Evolutionary conservation across 2,329 filamentous ascomycete species (phyloP).

Genomic region (Cadophora luteo-olivacea): DNA sequence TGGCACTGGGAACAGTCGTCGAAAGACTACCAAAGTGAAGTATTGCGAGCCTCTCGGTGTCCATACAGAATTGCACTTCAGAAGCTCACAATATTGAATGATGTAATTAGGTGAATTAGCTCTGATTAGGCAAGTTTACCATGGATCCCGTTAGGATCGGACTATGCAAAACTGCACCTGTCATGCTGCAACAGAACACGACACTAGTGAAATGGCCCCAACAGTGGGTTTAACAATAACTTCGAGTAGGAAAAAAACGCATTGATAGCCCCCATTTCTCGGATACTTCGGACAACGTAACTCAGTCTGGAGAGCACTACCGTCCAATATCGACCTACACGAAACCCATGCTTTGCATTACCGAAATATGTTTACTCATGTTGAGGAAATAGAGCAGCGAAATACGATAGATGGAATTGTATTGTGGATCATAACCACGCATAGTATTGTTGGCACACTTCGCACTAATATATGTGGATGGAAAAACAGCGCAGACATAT

Average conservation of each 20-base stretch:
- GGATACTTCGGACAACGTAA: not conserved
- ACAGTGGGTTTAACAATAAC: not conserved
- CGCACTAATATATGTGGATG: constrained; percentile 15
- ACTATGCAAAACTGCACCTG: not conserved
- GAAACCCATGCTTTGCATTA: not conserved
- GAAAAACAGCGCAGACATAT: constrained; percentile 24
- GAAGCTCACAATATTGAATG: not conserved
- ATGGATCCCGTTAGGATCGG: not conserved
- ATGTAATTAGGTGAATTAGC: not conserved
- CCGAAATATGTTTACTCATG: too few relatives aligned
- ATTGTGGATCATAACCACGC: not conserved
- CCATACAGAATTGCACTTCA: too few relatives aligned
- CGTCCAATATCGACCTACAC: not conserved
- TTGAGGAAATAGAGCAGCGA: not conserved
- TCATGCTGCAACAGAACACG: not conserved
- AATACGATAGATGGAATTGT: not conserved
- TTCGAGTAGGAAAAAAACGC: not conserved
- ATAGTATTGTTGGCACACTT: constrained; percentile 24
- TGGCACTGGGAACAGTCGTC: too few relatives aligned
- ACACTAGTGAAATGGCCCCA: not conserved
- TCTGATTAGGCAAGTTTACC: not conserved
- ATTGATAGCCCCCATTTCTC: not conserved
- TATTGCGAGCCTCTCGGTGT: not conserved
- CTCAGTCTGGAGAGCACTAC: not conserved
- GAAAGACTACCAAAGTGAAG: too few relatives aligned